Conservation (phyloP, 2,329 filamentous ascomycete genomes). For the Colletotrichum theobromicola region DNA sequence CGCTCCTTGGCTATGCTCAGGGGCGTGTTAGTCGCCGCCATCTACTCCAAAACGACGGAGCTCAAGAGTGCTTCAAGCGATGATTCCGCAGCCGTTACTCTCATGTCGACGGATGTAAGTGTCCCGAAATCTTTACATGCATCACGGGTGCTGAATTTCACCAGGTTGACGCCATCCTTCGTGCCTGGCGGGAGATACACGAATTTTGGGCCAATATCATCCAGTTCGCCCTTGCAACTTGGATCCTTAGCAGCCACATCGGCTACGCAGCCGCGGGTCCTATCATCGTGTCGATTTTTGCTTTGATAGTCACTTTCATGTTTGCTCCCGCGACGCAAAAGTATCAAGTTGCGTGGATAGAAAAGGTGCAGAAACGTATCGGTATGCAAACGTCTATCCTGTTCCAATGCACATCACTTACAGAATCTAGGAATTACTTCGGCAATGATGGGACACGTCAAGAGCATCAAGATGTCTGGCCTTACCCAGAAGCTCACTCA, state of each 20-base stretch:
- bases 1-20: conserved; percentile 30
- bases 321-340: conserved; percentile 32
- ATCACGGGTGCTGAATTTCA: not conserved
- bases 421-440: conserved; percentile 41
- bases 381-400: conserved; percentile 32
- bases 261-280: conserved; percentile 38
- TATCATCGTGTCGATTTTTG: conserved; percentile 32
- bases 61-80: conserved; percentile 22
- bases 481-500: conserved; percentile 43
- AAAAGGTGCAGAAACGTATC: conserved; percentile 53
- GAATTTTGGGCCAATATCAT: conserved; percentile 42
- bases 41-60: conserved; percentile 29
- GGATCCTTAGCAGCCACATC: conserved; percentile 36
- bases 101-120: conserved; percentile 35
- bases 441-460: conserved; percentile 53
- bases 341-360: conserved; percentile 46
- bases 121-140: not conserved
- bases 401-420: not conserved
- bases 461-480: conserved; percentile 56
- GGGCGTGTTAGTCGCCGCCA: conserved; percentile 28
- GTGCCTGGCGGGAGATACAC: conserved; percentile 38
- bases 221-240: conserved; percentile 37
- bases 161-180: conserved; percentile 41
- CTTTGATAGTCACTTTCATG: conserved; percentile 29
- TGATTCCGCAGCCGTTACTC: conserved; percentile 27